Evolutionary conservation across 2,329 filamentous ascomycete species (phyloP), one percentile per base, ranked within the genome.

Genomic region (Penicillium decumbens): DNA sequence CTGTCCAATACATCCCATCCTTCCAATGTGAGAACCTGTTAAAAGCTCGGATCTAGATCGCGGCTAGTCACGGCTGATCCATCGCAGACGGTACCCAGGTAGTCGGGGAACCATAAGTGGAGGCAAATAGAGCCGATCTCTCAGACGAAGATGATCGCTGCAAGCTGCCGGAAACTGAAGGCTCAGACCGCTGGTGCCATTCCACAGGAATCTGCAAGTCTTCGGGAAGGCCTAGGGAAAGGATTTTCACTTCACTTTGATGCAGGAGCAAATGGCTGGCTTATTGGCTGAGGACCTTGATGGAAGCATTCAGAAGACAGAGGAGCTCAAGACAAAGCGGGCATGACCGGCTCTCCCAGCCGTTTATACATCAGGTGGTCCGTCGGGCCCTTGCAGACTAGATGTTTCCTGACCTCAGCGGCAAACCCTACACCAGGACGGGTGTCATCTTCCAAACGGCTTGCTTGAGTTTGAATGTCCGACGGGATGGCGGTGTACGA

Each of bases 401-500:
- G 18, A 53, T 32, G 30, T 43, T 56, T 20, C 50, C 24, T 53
- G 46, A 55, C 50, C 42, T 49, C 37, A 45, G 41, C 37, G 43
- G 41, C 42, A 45, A 45, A 24, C 41, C 46, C 41, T 24, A 56
- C 38, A 28, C 35, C 50, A 20, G 7, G 24, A 24, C 25, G 38
- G 47, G 35, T 37, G 49, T 45, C 24, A 29, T 41, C 39, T 25
- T 43, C 46, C 47, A 53, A 47, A 51, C 25, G 43, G 43, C 33
- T 33, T 55, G 25, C 50, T 53, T 51, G 54, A 53, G 15, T 54
- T 50, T 50, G 46, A 46, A 49, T 50, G 45, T 25, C 40, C 43
- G 47, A 56, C 53, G 45, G 55, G 55, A 57, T 60, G 51, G 58
- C 58, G 58, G 58, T 61, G 58, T 61, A 60, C 57, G 44, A 60